Percentiles rank a stretch among this genome's conserved stretches.
phyloP scores from a whole-genome alignment of 805 yeast species.

The Debaryomyces hansenii region DNA sequence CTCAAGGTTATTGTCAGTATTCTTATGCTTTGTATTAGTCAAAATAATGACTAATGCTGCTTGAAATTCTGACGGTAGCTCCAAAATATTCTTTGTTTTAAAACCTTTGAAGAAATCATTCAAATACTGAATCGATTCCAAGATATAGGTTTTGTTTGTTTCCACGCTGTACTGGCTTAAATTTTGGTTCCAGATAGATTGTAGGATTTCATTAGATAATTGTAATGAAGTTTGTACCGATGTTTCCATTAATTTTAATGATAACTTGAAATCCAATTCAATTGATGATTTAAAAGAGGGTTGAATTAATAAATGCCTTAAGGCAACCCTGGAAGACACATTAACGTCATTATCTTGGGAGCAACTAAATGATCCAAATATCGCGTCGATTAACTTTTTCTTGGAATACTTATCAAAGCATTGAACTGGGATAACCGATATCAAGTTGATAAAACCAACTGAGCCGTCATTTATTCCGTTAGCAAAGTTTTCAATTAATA shows the following conservation, averaged over 20 bases:
- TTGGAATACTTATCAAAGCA: conserved; percentile 36
- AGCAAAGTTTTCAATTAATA: conserved; percentile 12
- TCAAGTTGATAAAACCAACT: conserved; percentile 8
- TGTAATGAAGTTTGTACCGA: conserved; percentile 1
- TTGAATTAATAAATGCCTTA: conserved; percentile 43
- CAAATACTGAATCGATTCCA: conserved; percentile 11
- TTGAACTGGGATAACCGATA: conserved; percentile 46
- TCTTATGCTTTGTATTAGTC: not conserved
- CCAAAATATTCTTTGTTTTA: not conserved
- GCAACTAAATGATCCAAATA: conserved; percentile 6
- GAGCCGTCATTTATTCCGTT: not conserved
- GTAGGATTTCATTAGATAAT: conserved; percentile 23
- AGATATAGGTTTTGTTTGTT: conserved; percentile 20
- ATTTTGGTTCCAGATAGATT: conserved; percentile 41
- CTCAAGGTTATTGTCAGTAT: not conserved
- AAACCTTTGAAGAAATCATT: conserved; percentile 9
- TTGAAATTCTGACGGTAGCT: conserved; percentile 8
- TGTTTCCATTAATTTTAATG: conserved; percentile 17
- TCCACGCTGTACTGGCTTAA: conserved; percentile 36
- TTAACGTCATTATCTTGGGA: conserved; percentile 1
- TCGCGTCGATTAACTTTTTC: conserved; percentile 13
- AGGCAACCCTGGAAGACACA: conserved; percentile 14
- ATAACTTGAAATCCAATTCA: conserved; percentile 40
- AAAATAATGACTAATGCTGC: conserved; percentile 10
- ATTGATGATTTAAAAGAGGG: conserved; percentile 57